Base-by-base conservation (phyloP, 805 yeast species). In the Metschnikowia peoriensis region DNA sequence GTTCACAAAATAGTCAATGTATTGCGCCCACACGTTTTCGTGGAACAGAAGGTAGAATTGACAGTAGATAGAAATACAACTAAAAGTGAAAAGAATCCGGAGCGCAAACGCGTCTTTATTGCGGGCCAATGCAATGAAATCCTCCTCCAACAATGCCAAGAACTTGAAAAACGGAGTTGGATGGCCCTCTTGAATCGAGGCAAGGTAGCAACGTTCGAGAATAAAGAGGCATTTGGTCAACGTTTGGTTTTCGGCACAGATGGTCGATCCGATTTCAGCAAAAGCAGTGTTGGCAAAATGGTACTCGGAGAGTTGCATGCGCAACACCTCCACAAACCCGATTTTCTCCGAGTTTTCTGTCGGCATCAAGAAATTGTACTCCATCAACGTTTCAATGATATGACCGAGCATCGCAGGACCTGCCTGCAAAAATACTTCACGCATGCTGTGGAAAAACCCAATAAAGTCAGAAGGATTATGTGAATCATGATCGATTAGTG, bases 131-230 rank as follows among this genome's bases (percentile, higher is more conserved):
- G 46, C 56, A 6, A 54, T 51, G 42, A 64, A 65, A 6, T 55
- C 54, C 5, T 52, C 51, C 2, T 53, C 50, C 11, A 66, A 10
- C 11, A 61, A 12, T 8, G 68, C 50, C 8, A 67, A 42, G 63
- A 71, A 68, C 48, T 65, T 55, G 52, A 61, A 70, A 7, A 71
- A 42, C 7, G 76, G 77, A 11, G 70, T 54, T 2, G 74, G 73
- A 46, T 62, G 64, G 48, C 65, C 61, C 22, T 45, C 49, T 22
- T 41, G 41, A 2, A 61, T 55, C 16, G 63, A 52, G 15, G 51
- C 46, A 37, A 45, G 39, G 35, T 63, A 46, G 22, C 58, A 48
- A 28, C 34, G 38, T 9, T 63, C 61, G 28, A 65, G 56, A 5
- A 49, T 11, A 8, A 46, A 45, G 12, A 67, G 43, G 32, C 41